These are phyloP conservation scores for Nicotiana tomentosiformis DNA, from an alignment of 257 asterid genomes.

Conservation along the genomic window DNA sequence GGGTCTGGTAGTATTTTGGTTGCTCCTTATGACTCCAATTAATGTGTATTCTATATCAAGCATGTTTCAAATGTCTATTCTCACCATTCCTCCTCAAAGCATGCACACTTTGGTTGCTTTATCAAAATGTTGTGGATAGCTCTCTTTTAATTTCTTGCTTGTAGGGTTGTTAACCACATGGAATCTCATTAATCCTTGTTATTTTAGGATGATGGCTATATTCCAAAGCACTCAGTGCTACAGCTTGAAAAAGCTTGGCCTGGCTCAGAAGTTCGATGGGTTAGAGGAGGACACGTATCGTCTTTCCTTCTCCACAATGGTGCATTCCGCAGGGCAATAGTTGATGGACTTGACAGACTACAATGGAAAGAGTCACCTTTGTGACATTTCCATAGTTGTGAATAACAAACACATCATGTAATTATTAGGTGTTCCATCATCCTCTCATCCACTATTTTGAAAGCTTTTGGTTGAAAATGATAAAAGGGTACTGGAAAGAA, in stretches of 20 bases:
- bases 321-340: slow-evolving; percentile 77
- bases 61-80: neutral
- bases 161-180: neutral
- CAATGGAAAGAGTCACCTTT: slow-evolving; percentile 62
- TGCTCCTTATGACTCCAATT: neutral
- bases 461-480: neutral
- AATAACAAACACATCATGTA: neutral
- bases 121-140: neutral
- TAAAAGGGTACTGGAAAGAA: neutral
- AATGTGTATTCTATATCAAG: neutral
- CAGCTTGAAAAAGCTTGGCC: slow-evolving; percentile 98
- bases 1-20: neutral
- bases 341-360: slow-evolving; percentile 66
- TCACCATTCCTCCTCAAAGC: neutral
- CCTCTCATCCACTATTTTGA: neutral
- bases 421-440: slow-evolving; percentile 6
- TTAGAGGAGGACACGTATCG: slow-evolving; percentile 86
- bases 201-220: slow-evolving; percentile 86
- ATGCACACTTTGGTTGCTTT: neutral
- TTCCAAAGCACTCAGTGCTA: slow-evolving; percentile 80
- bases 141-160: neutral
- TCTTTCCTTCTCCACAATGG: slow-evolving; percentile 82
- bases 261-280: slow-evolving; percentile 98
- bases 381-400: slow-evolving; percentile 24
- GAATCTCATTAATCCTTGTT: neutral